Evolutionary conservation across 306 rosid genomes (phyloP).

Genomic region (Alnus glutinosa): DNA sequence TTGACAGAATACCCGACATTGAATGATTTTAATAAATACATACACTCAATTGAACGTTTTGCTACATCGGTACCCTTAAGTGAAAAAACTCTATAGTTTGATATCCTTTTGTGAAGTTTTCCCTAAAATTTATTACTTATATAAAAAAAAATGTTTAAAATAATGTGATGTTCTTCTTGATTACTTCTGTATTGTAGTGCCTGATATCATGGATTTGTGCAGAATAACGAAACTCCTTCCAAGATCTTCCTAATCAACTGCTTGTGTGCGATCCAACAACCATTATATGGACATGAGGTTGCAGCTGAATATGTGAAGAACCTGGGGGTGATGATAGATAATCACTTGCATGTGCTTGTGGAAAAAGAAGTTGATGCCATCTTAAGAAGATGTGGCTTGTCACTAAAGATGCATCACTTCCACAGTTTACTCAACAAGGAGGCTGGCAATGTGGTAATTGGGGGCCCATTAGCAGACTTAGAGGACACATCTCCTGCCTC

Average conservation of each 20-base stretch:
- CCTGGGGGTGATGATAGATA: conserved; percentile 73
- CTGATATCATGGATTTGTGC: conserved; percentile 40
- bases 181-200: conserved; percentile 10
- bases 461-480: conserved; percentile 67
- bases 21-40: no score
- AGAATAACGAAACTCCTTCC: conserved; percentile 84
- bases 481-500: conserved; percentile 66
- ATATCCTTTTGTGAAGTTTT: no score
- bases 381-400: conserved; percentile 69
- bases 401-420: conserved; percentile 69
- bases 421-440: conserved; percentile 40
- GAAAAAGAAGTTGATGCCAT: conserved; percentile 77
- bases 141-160: background rate
- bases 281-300: conserved; percentile 70
- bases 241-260: conserved; percentile 93
- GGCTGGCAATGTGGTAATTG: conserved; percentile 32
- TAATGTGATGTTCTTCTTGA: background rate
- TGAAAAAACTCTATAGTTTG: no score
- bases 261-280: conserved; percentile 82
- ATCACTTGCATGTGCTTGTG: conserved; percentile 67
- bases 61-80: no score
- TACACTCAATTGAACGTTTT: no score
- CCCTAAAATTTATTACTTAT: no score
- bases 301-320: conserved; percentile 76
- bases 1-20: no score